A percentile compares a stretch with the other conserved stretches of the same genome.
These are phyloP conservation scores for Globisporangium canariense DNA, from an alignment of 352 stramenopile genomes.

Conservation along the genomic window DNA sequence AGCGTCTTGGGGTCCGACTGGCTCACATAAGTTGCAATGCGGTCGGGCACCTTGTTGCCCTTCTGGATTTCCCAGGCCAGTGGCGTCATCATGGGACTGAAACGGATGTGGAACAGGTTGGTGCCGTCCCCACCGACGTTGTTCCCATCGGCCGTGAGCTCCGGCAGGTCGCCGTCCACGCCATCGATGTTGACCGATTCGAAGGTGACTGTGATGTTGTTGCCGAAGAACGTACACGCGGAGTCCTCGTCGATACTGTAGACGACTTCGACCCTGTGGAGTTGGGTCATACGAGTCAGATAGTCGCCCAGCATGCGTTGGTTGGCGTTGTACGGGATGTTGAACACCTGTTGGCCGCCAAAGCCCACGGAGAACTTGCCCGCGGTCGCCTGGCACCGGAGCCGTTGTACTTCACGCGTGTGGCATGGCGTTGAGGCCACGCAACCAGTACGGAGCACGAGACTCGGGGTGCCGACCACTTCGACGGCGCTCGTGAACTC, in stretches of 20 bases:
- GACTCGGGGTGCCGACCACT: constrained; percentile 41
- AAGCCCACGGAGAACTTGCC: constrained; percentile 70
- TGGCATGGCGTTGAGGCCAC: constrained; percentile 38
- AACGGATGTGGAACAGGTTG: constrained; percentile 45
- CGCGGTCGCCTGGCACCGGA: constrained; percentile 54
- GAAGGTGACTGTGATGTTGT: constrained; percentile 78
- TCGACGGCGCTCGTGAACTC: constrained; percentile 71
- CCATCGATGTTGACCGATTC: constrained; percentile 70
- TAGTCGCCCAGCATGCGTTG: constrained; percentile 41
- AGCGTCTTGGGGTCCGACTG: constrained; percentile 37
- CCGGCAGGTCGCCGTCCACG: constrained; percentile 58
- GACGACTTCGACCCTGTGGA: constrained; percentile 51
- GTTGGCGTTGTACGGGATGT: constrained; percentile 65
- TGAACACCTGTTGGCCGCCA: constrained; percentile 42
- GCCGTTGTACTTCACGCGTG: constrained; percentile 53
- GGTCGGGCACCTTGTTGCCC: constrained; percentile 35
- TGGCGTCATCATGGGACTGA: constrained; percentile 33
- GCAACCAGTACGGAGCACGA: constrained; percentile 59
- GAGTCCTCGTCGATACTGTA: constrained; percentile 58
- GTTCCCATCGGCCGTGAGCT: constrained; percentile 44
- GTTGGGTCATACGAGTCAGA: constrained; percentile 57
- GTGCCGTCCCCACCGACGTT: constrained; percentile 45
- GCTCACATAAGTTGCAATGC: constrained; percentile 31
- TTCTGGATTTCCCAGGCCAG: constrained; percentile 70
- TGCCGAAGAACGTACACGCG: constrained; percentile 75